A percentile compares a stretch with the other conserved stretches of the same genome.
These are phyloP conservation scores for Vanrija humicola DNA, from an alignment of 1,284 basidiomycete species.

Conservation along the genomic window DNA sequence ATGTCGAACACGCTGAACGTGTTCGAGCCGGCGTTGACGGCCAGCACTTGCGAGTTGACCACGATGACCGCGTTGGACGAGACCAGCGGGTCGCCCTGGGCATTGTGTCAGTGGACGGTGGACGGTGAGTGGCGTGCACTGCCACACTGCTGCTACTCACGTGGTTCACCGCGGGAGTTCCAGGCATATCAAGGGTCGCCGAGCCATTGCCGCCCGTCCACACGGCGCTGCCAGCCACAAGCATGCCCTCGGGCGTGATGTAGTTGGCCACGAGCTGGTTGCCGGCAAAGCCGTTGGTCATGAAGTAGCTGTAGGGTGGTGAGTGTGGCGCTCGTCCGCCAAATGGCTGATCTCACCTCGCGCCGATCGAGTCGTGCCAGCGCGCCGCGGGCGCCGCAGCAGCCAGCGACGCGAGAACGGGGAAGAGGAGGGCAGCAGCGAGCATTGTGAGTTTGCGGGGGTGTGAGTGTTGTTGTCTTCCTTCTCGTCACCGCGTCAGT, in stretches of 20 bases:
- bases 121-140: slow-evolving; percentile 2
- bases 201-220: slow-evolving; percentile 12
- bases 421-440: background rate
- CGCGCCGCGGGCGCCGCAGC: background rate
- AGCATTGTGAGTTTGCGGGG: background rate
- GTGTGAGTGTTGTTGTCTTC: too few species aligned
- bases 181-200: background rate
- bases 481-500: too few species aligned
- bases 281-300: slow-evolving; percentile 11
- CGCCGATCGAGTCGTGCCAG: slow-evolving; percentile 1
- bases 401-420: background rate
- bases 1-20: slow-evolving; percentile 13
- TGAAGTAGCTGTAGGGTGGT: slow-evolving; percentile 1
- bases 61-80: slow-evolving; percentile 4
- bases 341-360: slow-evolving; percentile 1
- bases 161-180: too few species aligned
- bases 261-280: slow-evolving; percentile 12
- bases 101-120: background rate
- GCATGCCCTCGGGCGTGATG: slow-evolving; percentile 4
- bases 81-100: slow-evolving; percentile 8
- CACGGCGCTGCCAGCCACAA: slow-evolving; percentile 1
- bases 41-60: background rate
- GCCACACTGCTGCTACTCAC: too few species aligned
- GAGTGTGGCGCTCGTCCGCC: background rate
- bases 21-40: slow-evolving; percentile 9